Conservation (phyloP, 495 filamentous ascomycete species). For the Terfezia claveryi region DNA sequence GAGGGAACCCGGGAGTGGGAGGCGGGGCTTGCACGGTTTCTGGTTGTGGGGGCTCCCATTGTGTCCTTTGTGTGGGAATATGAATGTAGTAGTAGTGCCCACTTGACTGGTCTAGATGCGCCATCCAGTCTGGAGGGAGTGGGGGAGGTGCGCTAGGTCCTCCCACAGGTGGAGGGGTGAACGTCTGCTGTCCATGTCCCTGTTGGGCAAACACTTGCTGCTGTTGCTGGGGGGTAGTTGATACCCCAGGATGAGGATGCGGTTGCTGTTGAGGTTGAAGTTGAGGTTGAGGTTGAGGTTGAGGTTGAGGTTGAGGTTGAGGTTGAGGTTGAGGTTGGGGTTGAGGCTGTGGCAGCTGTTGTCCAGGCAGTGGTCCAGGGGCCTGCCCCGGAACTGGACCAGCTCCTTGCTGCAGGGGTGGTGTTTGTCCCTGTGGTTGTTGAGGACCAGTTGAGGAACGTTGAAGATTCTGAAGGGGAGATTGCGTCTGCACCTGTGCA, state of each 20-base stretch:
- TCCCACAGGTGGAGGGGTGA: conserved; percentile 33
- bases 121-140: conserved; percentile 94
- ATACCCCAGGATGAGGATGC: conserved; percentile 18
- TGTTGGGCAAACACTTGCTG: conserved; percentile 20
- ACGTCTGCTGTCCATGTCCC: conserved; percentile 19
- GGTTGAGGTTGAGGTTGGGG: conserved; percentile 24
- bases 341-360: conserved; percentile 15
- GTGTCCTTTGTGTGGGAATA: conserved; percentile 80
- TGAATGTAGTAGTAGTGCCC: conserved; percentile 99
- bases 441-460: not conserved
- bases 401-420: conserved; percentile 21
- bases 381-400: conserved; percentile 9
- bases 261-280: conserved; percentile 8
- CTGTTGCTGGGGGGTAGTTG: conserved; percentile 12
- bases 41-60: conserved; percentile 92
- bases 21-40: conserved; percentile 1
- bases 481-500: conserved; percentile 21
- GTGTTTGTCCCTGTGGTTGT: conserved; percentile 4
- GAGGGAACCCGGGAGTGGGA: not conserved
- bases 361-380: too few species aligned
- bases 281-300: conserved; percentile 23
- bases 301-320: conserved; percentile 9
- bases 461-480: conserved; percentile 24
- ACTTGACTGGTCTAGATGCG: conserved; percentile 80
- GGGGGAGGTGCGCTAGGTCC: conserved; percentile 69